A percentile compares a stretch with the other conserved stretches of the same genome.
Conservation (phyloP, 2,329 filamentous ascomycete species). For the Sporothrix brasiliensis region DNA sequence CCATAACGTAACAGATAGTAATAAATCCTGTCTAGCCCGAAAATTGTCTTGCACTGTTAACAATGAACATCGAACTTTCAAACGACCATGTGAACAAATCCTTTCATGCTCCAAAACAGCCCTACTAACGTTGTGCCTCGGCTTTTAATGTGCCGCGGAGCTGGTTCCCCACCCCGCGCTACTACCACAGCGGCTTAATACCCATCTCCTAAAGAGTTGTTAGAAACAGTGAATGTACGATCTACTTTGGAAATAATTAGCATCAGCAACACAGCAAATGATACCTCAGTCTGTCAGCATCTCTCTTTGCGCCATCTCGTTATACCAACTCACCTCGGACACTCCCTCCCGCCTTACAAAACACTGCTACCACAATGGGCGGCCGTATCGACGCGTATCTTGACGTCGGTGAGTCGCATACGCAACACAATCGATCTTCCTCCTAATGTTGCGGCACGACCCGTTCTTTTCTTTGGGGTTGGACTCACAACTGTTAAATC, state of each 20-base stretch:
- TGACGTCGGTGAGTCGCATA: conserved; percentile 61
- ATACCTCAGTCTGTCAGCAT: not conserved
- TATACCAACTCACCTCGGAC: not conserved
- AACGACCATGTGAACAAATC: conserved; percentile 12
- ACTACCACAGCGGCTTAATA: too few species aligned
- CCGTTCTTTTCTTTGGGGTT: not conserved
- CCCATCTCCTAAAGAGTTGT: not conserved
- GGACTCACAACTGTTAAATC: not conserved
- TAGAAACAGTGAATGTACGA: too few species aligned
- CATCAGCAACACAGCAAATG: not conserved
- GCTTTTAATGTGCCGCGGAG: not conserved
- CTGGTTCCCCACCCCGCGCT: not conserved
- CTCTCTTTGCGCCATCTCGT: not conserved
- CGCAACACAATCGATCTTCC: not conserved
- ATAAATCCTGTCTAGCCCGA: not conserved
- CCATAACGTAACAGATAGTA: too few species aligned
- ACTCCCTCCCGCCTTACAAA: not conserved
- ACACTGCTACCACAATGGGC: conserved; percentile 29
- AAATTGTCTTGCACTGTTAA: not conserved
- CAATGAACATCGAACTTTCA: not conserved
- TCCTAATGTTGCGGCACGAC: not conserved
- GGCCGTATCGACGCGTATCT: conserved; percentile 52
- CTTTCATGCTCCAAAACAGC: not conserved
- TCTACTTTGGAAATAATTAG: too few species aligned
- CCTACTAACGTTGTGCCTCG: conserved; percentile 11